These are phyloP conservation scores for Sordariomycetes sp. DNA, from an alignment of 2,329 filamentous ascomycete genomes.

Conservation along the genomic window DNA sequence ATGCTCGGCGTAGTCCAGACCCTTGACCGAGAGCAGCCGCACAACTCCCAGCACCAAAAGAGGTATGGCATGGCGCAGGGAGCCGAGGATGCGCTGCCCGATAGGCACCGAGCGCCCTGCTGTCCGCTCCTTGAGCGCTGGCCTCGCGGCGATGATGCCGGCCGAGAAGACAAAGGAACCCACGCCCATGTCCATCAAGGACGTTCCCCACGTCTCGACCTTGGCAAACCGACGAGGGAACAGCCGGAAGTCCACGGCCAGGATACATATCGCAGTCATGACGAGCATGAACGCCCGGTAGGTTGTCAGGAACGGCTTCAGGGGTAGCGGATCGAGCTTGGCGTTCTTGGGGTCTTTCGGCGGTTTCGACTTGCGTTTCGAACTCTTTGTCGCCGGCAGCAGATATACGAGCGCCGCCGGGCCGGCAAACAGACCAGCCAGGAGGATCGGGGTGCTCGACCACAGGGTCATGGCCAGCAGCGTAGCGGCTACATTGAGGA, in stretches of 20 bases:
- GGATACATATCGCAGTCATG: slow-evolving; percentile 78
- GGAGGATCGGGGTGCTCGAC: slow-evolving; percentile 60
- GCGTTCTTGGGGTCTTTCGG: slow-evolving; percentile 21
- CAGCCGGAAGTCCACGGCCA: slow-evolving; percentile 91
- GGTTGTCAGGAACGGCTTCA: slow-evolving; percentile 85
- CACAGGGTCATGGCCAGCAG: slow-evolving; percentile 84
- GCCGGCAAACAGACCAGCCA: slow-evolving; percentile 64
- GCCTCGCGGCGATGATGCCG: slow-evolving; percentile 80
- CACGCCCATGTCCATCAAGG: slow-evolving; percentile 96
- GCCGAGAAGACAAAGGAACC: slow-evolving; percentile 96
- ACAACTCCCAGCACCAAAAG: slow-evolving; percentile 72
- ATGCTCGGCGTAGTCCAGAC: slow-evolving; percentile 92
- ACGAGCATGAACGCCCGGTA: slow-evolving; percentile 91
- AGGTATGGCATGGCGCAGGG: slow-evolving; percentile 74
- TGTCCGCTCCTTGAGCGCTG: slow-evolving; percentile 62
- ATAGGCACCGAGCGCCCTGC: slow-evolving; percentile 38
- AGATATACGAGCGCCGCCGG: slow-evolving; percentile 58
- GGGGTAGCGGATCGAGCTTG: slow-evolving; percentile 46
- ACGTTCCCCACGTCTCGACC: slow-evolving; percentile 98
- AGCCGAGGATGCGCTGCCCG: slow-evolving; percentile 49
- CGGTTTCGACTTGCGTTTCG: slow-evolving; percentile 37
- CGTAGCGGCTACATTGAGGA: slow-evolving; percentile 75
- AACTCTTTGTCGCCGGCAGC: slow-evolving; percentile 28
- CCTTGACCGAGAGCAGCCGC: slow-evolving; percentile 82
- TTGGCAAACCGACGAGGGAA: slow-evolving; percentile 95